These are phyloP conservation scores for Chimonanthus salicifolius DNA, from an alignment of 164 flowering plant species.

Conservation along the genomic window DNA sequence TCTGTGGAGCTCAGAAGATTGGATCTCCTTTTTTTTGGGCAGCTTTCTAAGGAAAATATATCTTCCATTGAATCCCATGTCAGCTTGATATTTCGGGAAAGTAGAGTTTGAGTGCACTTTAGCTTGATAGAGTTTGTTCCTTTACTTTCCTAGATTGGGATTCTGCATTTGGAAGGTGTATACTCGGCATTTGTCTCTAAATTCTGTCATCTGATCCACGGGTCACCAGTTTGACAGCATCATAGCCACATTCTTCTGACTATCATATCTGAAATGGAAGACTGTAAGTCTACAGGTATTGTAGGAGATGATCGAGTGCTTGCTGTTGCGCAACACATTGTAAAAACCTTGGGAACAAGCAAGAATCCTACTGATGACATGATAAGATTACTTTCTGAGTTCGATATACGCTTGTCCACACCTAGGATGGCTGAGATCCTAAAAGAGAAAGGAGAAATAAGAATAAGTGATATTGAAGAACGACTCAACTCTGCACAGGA, in stretches of 20 bases:
- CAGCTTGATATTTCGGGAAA: not conserved
- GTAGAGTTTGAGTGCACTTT: not conserved
- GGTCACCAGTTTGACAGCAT: not conserved
- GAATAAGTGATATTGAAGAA: not conserved
- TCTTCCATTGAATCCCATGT: not conserved
- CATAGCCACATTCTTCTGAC: conserved; percentile 1
- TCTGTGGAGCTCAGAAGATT: not conserved
- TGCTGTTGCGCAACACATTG: conserved; percentile 58
- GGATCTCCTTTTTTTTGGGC: not conserved
- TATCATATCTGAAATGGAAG: conserved; percentile 31
- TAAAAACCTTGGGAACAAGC: conserved; percentile 48
- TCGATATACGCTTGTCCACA: conserved; percentile 1
- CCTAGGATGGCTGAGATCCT: conserved; percentile 3
- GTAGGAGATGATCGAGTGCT: conserved; percentile 55
- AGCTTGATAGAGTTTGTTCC: not conserved
- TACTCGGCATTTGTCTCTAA: not conserved
- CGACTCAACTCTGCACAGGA: conserved; percentile 33
- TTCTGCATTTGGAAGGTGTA: not conserved
- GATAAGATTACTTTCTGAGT: conserved; percentile 7
- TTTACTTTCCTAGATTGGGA: not conserved
- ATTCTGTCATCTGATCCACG: not conserved
- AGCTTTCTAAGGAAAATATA: not conserved
- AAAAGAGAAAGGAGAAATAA: not conserved
- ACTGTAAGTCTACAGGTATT: conserved; percentile 19
- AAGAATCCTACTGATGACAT: conserved; percentile 24